Evolutionary conservation across 2,329 filamentous ascomycete genomes (phyloP).

Genomic region (Diaporthe sp.): DNA sequence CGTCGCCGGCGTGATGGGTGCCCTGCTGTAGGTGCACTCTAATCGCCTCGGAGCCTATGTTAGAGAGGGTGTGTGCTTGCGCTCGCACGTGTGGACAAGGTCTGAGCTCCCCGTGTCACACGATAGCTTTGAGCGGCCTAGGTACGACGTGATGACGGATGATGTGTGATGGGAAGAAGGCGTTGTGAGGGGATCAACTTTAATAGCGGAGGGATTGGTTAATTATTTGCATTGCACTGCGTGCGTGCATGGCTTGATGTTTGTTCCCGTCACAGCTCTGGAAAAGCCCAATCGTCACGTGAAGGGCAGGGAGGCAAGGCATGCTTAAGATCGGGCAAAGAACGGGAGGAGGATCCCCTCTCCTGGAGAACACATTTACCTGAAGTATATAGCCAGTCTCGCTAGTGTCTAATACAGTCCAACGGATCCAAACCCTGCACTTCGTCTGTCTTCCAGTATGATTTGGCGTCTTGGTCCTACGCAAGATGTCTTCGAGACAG

Average conservation of each 20-base stretch:
- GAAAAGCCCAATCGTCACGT: neutral
- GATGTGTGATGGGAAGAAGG: neutral
- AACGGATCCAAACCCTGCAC: neutral
- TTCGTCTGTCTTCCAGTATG: neutral
- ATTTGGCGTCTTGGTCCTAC: neutral
- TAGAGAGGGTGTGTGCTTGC: no score
- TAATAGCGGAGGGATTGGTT: slow-evolving; percentile 7
- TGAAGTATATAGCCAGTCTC: slow-evolving; percentile 32
- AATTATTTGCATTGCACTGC: slow-evolving; percentile 16
- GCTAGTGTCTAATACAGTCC: slow-evolving; percentile 35
- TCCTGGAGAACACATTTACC: slow-evolving; percentile 29
- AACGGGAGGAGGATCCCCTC: neutral
- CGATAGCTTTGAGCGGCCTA: neutral
- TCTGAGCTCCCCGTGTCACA: neutral
- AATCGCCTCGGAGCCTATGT: neutral
- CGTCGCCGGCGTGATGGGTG: slow-evolving; percentile 51
- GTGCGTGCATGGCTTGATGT: slow-evolving; percentile 7
- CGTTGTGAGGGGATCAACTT: slow-evolving; percentile 9
- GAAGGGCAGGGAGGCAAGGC: neutral
- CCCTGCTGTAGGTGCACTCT: slow-evolving; percentile 46
- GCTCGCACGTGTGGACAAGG: neutral
- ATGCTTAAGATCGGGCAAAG: slow-evolving; percentile 14
- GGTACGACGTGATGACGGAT: slow-evolving; percentile 22
- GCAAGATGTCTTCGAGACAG: neutral
- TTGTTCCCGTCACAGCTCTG: slow-evolving; percentile 11